Evolutionary conservation across 768 basidiomycete species (phyloP).

Genomic region (Leccinum obscurum): DNA sequence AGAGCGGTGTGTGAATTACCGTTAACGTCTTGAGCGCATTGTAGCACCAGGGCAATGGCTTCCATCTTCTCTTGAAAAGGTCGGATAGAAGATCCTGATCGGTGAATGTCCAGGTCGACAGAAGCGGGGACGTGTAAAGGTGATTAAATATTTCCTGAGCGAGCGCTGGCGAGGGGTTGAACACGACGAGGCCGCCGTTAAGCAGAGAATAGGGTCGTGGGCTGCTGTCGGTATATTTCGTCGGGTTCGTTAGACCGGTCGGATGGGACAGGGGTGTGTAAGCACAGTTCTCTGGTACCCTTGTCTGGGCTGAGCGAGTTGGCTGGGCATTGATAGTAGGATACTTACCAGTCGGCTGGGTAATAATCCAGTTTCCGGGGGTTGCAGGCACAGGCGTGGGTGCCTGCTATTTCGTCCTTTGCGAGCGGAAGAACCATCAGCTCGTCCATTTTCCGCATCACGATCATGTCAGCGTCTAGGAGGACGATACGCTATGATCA

Average conservation of each 20-base stretch:
- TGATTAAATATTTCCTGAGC: conserved; percentile 49
- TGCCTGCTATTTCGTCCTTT: conserved; percentile 78
- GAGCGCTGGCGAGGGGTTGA: conserved; percentile 67
- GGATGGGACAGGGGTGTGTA: conserved; percentile 57
- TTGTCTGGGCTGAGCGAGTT: conserved; percentile 32
- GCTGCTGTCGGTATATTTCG: conserved; percentile 39
- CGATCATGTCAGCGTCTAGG: conserved; percentile 87
- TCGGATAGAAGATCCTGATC: conserved; percentile 91
- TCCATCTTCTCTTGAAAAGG: conserved; percentile 78
- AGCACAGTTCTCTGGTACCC: conserved; percentile 92
- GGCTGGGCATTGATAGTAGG: not conserved
- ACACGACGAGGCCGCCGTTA: conserved; percentile 88
- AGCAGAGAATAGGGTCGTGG: conserved; percentile 81
- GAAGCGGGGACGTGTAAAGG: conserved; percentile 48
- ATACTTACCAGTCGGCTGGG: conserved; percentile 76
- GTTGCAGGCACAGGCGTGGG: conserved; percentile 93
- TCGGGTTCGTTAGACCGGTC: conserved; percentile 47
- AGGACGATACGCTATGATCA: conserved; percentile 66
- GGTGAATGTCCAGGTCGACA: conserved; percentile 67
- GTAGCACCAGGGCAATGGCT: conserved; percentile 80
- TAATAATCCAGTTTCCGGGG: conserved; percentile 83
- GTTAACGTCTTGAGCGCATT: conserved; percentile 92
- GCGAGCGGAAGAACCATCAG: conserved; percentile 55
- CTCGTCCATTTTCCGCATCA: conserved; percentile 82
- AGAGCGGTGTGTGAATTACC: conserved; percentile 66